Evolutionary conservation across 2,329 filamentous ascomycete genomes (phyloP).

Genomic region (Botrytis galanthina): DNA sequence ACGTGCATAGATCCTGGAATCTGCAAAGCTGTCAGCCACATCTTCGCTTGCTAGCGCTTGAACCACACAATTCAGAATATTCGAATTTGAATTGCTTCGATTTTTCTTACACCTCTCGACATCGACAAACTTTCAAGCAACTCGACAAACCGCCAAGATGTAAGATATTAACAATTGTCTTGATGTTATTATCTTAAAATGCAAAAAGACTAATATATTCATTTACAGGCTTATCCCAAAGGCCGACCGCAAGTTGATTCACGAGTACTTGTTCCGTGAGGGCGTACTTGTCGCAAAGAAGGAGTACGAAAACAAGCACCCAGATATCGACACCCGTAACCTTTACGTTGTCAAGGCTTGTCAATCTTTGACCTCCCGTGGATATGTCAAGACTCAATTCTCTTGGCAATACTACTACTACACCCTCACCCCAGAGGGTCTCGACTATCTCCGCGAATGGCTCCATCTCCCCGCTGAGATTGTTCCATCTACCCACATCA

Average conservation of each 20-base stretch:
- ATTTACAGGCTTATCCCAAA: conserved; percentile 95
- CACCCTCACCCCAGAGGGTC: conserved; percentile 98
- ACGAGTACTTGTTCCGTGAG: conserved; percentile 98
- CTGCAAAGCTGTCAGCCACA: conserved; percentile 18
- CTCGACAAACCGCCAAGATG: conserved; percentile 47
- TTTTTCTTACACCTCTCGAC: conserved; percentile 24
- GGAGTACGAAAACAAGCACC: conserved; percentile 98
- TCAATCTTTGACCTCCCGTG: conserved; percentile 97
- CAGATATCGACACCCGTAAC: conserved; percentile 99
- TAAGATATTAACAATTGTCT: conserved; percentile 24
- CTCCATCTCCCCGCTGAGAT: conserved; percentile 99
- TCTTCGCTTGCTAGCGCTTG: conserved; percentile 21
- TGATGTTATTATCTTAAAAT: not conserved
- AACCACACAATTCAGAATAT: conserved; percentile 22
- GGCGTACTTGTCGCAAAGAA: conserved; percentile 96
- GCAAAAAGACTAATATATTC: conserved; percentile 33
- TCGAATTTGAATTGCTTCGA: conserved; percentile 10
- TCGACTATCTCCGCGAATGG: conserved; percentile 99
- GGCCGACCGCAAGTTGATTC: conserved; percentile 99
- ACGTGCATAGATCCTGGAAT: not conserved
- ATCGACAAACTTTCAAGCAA: conserved; percentile 22
- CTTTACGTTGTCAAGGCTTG: conserved; percentile 98
- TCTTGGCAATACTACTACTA: conserved; percentile 99
- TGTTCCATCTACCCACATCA: conserved; percentile 99
- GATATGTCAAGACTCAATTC: conserved; percentile 99